These are phyloP conservation scores for Pythium folliculosum DNA, from an alignment of 352 stramenopile species.

Conservation along the genomic window DNA sequence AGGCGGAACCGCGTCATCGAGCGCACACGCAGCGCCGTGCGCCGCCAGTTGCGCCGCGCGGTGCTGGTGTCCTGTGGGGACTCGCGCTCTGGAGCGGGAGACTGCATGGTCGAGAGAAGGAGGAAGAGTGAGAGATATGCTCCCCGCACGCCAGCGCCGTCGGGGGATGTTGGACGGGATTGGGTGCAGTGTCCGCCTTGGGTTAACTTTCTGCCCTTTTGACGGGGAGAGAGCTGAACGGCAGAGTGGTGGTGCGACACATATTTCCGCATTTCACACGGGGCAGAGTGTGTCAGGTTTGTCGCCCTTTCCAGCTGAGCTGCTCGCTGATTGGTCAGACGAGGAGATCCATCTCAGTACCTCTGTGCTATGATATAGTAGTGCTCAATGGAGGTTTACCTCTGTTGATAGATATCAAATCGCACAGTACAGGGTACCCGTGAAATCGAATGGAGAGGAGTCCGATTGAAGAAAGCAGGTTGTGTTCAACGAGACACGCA, in stretches of 20 bases:
- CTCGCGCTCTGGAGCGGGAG: too few relatives aligned
- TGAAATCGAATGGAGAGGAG: neutral
- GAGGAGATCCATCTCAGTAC: constrained; percentile 7
- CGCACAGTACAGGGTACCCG: too few relatives aligned
- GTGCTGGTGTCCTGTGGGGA: neutral
- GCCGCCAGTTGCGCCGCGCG: constrained; percentile 15
- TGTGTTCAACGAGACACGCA: constrained; percentile 24
- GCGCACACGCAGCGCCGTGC: constrained; percentile 17
- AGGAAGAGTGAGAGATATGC: neutral
- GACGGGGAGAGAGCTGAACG: neutral
- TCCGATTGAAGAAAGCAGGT: neutral
- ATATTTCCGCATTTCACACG: neutral
- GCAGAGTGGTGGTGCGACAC: neutral
- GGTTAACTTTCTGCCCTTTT: neutral
- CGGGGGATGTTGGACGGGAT: neutral
- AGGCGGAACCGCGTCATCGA: constrained; percentile 19
- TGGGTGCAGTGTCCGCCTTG: neutral
- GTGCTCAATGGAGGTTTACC: neutral
- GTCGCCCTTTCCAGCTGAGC: constrained; percentile 11
- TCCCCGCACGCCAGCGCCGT: neutral
- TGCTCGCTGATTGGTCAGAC: constrained; percentile 19
- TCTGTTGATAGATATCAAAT: neutral
- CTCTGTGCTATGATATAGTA: constrained; percentile 6
- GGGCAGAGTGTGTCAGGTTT: neutral
- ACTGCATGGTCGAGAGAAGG: neutral